Percentiles rank a stretch among this genome's conserved stretches.
These are phyloP conservation scores for Podila epigama DNA, from an alignment of 192 early-diverging fungal species.

Conservation along the genomic window DNA sequence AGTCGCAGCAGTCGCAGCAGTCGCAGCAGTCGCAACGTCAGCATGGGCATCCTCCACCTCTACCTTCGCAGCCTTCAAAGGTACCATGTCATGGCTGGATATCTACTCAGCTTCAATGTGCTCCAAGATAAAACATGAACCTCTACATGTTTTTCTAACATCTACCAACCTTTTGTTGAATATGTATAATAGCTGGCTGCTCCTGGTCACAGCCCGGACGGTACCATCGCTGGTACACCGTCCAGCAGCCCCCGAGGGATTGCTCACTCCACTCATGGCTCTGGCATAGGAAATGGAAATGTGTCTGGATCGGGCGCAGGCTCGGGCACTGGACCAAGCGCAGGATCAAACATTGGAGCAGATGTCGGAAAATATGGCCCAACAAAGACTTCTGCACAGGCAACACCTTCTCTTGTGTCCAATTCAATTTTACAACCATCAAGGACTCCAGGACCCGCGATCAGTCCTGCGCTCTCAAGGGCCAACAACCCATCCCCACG, in stretches of 20 bases:
- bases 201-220: too few relatives aligned
- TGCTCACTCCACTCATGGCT: too few relatives aligned
- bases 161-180: too few relatives aligned
- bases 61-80: background rate
- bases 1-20: too few relatives aligned
- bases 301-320: too few relatives aligned
- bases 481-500: constrained; percentile 3
- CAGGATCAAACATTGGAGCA: constrained; percentile 3
- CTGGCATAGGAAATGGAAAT: too few relatives aligned
- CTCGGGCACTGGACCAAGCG: background rate
- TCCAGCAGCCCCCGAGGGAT: too few relatives aligned
- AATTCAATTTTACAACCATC: constrained; percentile 7
- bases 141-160: too few relatives aligned
- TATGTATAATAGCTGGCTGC: too few relatives aligned
- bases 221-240: too few relatives aligned
- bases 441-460: background rate
- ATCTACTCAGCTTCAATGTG: background rate
- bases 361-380: too few relatives aligned
- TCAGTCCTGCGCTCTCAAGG: background rate
- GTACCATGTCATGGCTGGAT: background rate
- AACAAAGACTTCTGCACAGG: constrained; percentile 2
- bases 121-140: background rate
- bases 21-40: too few relatives aligned
- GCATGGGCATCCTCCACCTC: background rate
- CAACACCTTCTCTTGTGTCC: constrained; percentile 2